Conservation (phyloP, 176 grass and related monocot species). For the Avena insularis region DNA sequence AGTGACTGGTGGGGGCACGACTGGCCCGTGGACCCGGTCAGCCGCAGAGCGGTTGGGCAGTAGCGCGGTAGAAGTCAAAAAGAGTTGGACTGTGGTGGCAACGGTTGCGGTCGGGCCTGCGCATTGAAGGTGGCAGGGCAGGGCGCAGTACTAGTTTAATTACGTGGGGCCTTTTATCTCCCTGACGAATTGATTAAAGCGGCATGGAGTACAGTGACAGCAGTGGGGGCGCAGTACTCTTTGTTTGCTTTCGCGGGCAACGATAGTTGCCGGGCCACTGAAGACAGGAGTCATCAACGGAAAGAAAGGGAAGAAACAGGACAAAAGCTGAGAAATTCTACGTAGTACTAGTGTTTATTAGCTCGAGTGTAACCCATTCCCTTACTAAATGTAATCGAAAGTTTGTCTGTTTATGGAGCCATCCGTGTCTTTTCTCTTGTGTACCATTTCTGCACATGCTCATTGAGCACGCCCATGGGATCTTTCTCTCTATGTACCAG, state of each 20-base stretch:
- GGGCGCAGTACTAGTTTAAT: slow-evolving; percentile 29
- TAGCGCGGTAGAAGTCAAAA: slow-evolving; percentile 28
- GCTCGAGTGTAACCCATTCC: background rate
- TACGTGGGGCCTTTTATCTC: slow-evolving; percentile 13
- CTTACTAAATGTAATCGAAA: background rate
- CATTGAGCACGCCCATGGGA: background rate
- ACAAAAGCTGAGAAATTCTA: background rate
- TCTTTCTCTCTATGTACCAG: background rate
- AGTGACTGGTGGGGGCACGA: slow-evolving; percentile 33
- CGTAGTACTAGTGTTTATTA: background rate
- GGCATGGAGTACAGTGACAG: slow-evolving; percentile 23
- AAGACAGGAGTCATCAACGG: slow-evolving; percentile 19
- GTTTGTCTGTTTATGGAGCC: background rate
- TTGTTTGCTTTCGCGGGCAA: slow-evolving; percentile 37
- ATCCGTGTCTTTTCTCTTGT: background rate
- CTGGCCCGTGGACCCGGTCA: background rate
- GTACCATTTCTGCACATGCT: background rate
- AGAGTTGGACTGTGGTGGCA: slow-evolving; percentile 35
- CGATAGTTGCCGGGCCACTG: background rate
- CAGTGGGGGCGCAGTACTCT: slow-evolving; percentile 5
- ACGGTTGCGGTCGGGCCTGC: slow-evolving; percentile 39
- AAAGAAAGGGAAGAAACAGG: slow-evolving; percentile 8
- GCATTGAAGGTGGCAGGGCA: slow-evolving; percentile 28
- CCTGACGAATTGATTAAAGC: slow-evolving; percentile 32
- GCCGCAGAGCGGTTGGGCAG: background rate